Conservation (phyloP, 495 filamentous ascomycete genomes). For the Tetracladium marchalianum region DNA sequence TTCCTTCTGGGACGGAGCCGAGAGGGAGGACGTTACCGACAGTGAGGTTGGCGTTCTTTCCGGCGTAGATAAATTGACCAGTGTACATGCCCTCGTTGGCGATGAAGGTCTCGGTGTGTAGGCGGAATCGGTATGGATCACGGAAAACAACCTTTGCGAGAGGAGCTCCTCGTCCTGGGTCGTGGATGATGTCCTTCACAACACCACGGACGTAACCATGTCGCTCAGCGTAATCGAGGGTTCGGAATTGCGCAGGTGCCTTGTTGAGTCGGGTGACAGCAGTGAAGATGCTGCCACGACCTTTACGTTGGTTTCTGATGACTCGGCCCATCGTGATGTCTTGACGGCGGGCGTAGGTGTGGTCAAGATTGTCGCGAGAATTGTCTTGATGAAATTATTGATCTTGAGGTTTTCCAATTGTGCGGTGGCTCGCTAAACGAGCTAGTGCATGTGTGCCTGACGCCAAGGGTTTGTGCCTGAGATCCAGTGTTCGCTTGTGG, state of each 20-base stretch:
- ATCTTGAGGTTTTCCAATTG: too few species aligned
- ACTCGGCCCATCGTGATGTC: conserved; percentile 55
- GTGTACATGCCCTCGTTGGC: conserved; percentile 99
- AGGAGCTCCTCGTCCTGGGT: conserved; percentile 94
- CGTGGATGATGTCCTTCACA: conserved; percentile 98
- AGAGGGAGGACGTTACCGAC: conserved; percentile 96
- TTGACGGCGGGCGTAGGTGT: conserved; percentile 1
- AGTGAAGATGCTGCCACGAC: conserved; percentile 94
- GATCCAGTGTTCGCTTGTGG: too few species aligned
- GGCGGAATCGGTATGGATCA: conserved; percentile 83
- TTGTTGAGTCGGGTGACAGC: conserved; percentile 91
- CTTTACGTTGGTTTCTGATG: conserved; percentile 97
- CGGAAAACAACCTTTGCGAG: conserved; percentile 95
- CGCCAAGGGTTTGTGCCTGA: too few species aligned
- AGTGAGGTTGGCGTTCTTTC: conserved; percentile 92
- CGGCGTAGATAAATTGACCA: conserved; percentile 99
- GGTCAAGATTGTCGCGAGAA: not conserved
- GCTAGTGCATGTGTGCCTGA: too few species aligned
- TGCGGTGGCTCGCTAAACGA: too few species aligned
- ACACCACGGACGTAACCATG: conserved; percentile 96
- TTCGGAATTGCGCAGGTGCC: conserved; percentile 78
- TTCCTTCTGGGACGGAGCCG: conserved; percentile 91
- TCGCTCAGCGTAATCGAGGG: conserved; percentile 87
- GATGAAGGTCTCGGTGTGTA: conserved; percentile 93
- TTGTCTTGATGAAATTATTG: too few species aligned